Evolutionary conservation across 1,139 yeast genomes (phyloP).

Genomic region (Saccharomycopsis phalli): DNA sequence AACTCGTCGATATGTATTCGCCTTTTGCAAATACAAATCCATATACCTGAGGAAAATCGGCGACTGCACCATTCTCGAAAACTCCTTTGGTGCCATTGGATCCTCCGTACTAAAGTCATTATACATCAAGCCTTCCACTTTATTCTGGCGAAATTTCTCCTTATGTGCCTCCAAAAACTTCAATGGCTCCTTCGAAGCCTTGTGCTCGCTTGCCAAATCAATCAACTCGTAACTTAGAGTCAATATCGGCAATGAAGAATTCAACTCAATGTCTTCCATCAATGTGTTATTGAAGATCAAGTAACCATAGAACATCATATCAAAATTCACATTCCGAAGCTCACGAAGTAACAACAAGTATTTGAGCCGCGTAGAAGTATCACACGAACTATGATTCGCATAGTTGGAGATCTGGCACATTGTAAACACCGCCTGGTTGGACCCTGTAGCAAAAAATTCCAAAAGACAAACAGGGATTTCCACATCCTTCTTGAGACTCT

Average conservation of each 20-base stretch:
- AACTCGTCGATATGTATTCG: conserved; percentile 7
- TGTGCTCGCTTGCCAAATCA: conserved; percentile 26
- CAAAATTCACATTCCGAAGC: conserved; percentile 32
- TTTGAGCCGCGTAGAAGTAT: conserved; percentile 43
- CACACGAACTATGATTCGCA: conserved; percentile 42
- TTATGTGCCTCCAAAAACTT: conserved; percentile 22
- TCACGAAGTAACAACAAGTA: conserved; percentile 43
- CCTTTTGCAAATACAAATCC: conserved; percentile 10
- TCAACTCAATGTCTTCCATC: conserved; percentile 29
- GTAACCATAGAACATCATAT: conserved; percentile 38
- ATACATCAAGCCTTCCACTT: conserved; percentile 28
- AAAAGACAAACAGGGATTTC: conserved; percentile 41
- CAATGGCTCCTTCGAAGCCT: conserved; percentile 25
- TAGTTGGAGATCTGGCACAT: conserved; percentile 46
- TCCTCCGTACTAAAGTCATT: conserved; percentile 18
- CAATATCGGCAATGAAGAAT: conserved; percentile 25
- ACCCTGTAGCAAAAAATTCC: conserved; percentile 39
- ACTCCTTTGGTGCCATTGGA: conserved; percentile 6
- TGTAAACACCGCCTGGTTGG: conserved; percentile 37
- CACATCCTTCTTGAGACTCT: too few relatives aligned
- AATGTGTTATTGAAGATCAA: conserved; percentile 36
- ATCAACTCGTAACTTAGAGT: conserved; percentile 29
- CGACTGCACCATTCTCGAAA: conserved; percentile 3
- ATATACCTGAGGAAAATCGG: conserved; percentile 2
- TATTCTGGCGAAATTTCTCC: conserved; percentile 24